Evolutionary conservation across 352 stramenopile genomes (phyloP), one percentile per base, ranked within the genome.

Genomic region (Globisporangium spiculum): DNA sequence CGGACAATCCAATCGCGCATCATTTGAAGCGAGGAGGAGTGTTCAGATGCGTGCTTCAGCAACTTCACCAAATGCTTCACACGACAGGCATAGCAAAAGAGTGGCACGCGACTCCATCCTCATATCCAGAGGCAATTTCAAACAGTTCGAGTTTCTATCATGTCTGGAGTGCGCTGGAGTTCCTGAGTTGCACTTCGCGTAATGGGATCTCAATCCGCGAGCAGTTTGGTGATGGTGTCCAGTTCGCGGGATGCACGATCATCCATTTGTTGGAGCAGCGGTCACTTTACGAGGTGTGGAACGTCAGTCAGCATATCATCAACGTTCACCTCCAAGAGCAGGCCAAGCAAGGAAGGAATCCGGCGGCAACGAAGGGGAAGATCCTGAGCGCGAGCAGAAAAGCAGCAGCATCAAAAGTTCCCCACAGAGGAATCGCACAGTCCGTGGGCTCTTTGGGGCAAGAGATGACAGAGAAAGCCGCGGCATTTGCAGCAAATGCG

Each of bases 131-230:
- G 41, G 69, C 77, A n/a, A 74, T 74, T 74, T 63, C 65, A 54
- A 88, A 79, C 30, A n/a, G 64, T 16, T 77, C 79, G 3, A 78
- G 75, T 38, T 89, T 91, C 34, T 91, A 82, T 52, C 74, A 86
- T 44, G 83, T 91, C 1, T 91, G 84, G 82, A 79, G 70, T 44
- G 82, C 79, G 3, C 72, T 92, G 22, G 82, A 92, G 65, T 92
- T 88, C 63, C 58, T 89, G 4, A 86, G 74, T 48, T 90, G 81
- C 64, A 74, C 70, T 20, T 41, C 71, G 66, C 26, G 58, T n/a
- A 50, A 64, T 63, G 24, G 66, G 9, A 52, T 75, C 38, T 66
- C 75, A 2, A 59, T 74, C 22, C 78, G 76, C 1, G 69, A 78
- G 8, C 74, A 76, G 32, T 91, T 86, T 54, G 82, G 81, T 7